Conservation (phyloP, 768 basidiomycete species). For the Tylopilus subfusipes region DNA sequence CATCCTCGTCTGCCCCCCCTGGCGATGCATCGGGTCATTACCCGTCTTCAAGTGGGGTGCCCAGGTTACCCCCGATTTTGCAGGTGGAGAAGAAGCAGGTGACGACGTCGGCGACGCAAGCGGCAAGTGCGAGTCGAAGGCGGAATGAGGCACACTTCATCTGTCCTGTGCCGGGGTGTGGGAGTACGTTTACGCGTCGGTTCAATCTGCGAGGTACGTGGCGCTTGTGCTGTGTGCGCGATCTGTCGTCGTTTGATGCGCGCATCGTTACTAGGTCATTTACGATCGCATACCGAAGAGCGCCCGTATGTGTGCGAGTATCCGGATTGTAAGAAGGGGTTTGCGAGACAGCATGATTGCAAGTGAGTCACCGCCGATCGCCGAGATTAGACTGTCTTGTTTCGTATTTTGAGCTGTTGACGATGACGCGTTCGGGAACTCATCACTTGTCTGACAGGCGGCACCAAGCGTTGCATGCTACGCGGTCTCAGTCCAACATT, state of each 20-base stretch:
- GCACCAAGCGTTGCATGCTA: slow-evolving; percentile 85
- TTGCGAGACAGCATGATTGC: slow-evolving; percentile 96
- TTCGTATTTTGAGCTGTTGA: background rate
- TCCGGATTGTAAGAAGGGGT: slow-evolving; percentile 92
- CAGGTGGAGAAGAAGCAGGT: slow-evolving; percentile 95
- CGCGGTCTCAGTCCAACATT: slow-evolving; percentile 78
- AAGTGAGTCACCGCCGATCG: slow-evolving; percentile 56
- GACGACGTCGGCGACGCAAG: slow-evolving; percentile 90
- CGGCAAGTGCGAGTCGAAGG: slow-evolving; percentile 84
- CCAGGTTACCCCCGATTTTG: slow-evolving; percentile 76
- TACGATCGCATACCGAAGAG: slow-evolving; percentile 94
- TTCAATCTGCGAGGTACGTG: slow-evolving; percentile 79
- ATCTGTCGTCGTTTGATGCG: slow-evolving; percentile 8
- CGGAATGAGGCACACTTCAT: slow-evolving; percentile 90
- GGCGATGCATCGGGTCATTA: slow-evolving; percentile 29
- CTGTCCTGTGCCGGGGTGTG: slow-evolving; percentile 93
- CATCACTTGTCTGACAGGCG: slow-evolving; percentile 46
- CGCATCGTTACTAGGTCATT: slow-evolving; percentile 56
- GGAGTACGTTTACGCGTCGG: slow-evolving; percentile 93
- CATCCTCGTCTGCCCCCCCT: slow-evolving; percentile 26
- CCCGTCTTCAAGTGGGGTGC: slow-evolving; percentile 31
- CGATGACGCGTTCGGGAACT: slow-evolving; percentile 1
- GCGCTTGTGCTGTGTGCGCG: background rate
- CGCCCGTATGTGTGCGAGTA: slow-evolving; percentile 91
- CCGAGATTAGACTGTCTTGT: background rate